A percentile compares a stretch with the other conserved stretches of the same genome.
Evolutionary conservation across 2,329 filamentous ascomycete genomes (phyloP).

Genomic region (Lizonia empirigonia): DNA sequence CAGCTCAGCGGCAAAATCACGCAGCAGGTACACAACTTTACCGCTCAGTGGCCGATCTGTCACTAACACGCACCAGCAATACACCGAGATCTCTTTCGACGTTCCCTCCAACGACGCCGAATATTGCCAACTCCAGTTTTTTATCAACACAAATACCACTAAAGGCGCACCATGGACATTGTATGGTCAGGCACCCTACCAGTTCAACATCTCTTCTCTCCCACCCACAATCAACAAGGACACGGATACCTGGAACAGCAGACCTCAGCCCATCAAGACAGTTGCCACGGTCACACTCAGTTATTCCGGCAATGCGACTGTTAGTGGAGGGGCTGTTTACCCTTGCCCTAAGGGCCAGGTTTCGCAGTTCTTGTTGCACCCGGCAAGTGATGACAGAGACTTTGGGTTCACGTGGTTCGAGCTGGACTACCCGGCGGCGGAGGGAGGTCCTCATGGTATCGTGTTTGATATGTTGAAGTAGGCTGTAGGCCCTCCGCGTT

Average conservation of each 20-base stretch:
- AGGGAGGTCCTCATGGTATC: conserved; percentile 38
- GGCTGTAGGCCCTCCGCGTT: not conserved
- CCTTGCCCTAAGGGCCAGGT: conserved; percentile 29
- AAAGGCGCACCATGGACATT: conserved; percentile 29
- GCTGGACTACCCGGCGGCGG: conserved; percentile 25
- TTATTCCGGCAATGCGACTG: conserved; percentile 12
- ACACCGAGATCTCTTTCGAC: conserved; percentile 43
- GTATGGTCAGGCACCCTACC: conserved; percentile 25
- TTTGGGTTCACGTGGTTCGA: conserved; percentile 41
- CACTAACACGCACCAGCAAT: not conserved
- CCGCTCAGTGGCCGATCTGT: not conserved
- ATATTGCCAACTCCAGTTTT: conserved; percentile 36
- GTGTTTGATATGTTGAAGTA: conserved; percentile 37
- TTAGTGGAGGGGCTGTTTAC: conserved; percentile 24
- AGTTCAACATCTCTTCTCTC: conserved; percentile 35
- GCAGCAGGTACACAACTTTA: conserved; percentile 19
- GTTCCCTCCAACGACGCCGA: conserved; percentile 31
- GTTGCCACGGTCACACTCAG: conserved; percentile 29
- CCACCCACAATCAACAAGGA: conserved; percentile 32
- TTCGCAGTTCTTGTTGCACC: conserved; percentile 38
- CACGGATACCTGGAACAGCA: conserved; percentile 37
- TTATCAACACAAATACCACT: conserved; percentile 25
- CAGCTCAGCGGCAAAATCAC: conserved; percentile 29
- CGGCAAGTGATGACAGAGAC: conserved; percentile 18
- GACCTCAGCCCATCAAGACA: conserved; percentile 21